Evolutionary conservation across 140 eudicot species (phyloP).

Genomic region (Bidens hawaiensis): DNA sequence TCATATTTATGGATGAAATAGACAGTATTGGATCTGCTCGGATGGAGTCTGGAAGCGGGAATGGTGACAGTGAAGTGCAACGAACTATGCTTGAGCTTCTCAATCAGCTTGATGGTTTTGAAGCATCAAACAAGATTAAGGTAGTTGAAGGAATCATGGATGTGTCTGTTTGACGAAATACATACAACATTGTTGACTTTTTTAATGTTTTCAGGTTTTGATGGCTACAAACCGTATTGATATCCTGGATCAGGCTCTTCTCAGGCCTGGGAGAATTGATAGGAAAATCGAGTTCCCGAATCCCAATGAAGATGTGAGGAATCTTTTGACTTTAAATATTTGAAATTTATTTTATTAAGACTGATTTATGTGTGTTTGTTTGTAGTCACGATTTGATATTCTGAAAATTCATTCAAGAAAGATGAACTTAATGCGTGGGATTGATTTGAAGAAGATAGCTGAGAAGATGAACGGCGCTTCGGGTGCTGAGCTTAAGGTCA

Average conservation of each 20-base stretch:
- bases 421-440: too few species aligned
- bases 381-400: slow-evolving; percentile 54
- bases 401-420: background rate
- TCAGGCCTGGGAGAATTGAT: too few species aligned
- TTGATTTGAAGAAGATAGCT: too few species aligned
- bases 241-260: too few species aligned
- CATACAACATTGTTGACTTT: background rate
- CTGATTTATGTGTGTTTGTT: background rate
- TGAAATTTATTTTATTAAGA: slow-evolving; percentile 4
- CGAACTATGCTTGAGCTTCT: slow-evolving; percentile 71
- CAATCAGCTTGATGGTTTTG: slow-evolving; percentile 64
- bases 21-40: slow-evolving; percentile 63
- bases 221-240: too few species aligned
- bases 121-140: slow-evolving; percentile 64
- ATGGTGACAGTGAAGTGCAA: slow-evolving; percentile 68
- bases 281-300: slow-evolving; percentile 65
- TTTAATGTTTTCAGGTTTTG: background rate
- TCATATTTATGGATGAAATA: slow-evolving; percentile 63
- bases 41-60: slow-evolving; percentile 64
- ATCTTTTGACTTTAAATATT: too few species aligned
- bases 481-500: too few species aligned
- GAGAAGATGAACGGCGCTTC: too few species aligned
- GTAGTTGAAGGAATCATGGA: slow-evolving; percentile 25
- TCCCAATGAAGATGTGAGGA: slow-evolving; percentile 57
- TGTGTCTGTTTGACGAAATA: background rate